A percentile compares a stretch with the other conserved stretches of the same genome.
These are phyloP conservation scores for Hanseniaspora lachancei DNA, from an alignment of 805 yeast genomes.

Conservation along the genomic window DNA sequence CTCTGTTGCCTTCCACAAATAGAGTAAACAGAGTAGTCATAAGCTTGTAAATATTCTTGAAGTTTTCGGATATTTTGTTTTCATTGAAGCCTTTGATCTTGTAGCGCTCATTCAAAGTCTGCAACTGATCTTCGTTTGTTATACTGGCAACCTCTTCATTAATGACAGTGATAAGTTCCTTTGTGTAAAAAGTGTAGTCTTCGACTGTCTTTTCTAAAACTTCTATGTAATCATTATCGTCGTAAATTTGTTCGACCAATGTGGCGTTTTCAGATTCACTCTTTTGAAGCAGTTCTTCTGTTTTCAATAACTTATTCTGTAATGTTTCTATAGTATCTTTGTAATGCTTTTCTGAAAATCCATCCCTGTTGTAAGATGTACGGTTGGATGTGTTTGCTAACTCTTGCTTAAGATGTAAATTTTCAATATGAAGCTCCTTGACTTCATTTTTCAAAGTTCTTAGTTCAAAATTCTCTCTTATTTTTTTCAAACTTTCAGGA, in stretches of 20 bases:
- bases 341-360: neutral
- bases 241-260: neutral
- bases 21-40: neutral
- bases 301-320: neutral
- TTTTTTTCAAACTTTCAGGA: neutral
- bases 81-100: neutral
- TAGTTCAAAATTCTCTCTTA: neutral
- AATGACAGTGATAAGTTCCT: neutral
- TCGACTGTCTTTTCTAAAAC: neutral
- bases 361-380: neutral
- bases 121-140: neutral
- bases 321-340: neutral
- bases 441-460: conserved; percentile 1
- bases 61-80: neutral
- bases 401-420: neutral
- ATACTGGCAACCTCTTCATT: neutral
- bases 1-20: conserved; percentile 6
- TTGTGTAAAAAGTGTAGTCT: neutral
- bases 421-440: conserved; percentile 6
- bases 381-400: neutral
- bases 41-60: conserved; percentile 2
- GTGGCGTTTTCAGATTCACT: neutral
- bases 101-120: conserved; percentile 2
- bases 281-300: neutral
- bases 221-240: neutral